Conservation (phyloP, 2,329 filamentous ascomycete species). For the Sordariomycetes sp. region DNA sequence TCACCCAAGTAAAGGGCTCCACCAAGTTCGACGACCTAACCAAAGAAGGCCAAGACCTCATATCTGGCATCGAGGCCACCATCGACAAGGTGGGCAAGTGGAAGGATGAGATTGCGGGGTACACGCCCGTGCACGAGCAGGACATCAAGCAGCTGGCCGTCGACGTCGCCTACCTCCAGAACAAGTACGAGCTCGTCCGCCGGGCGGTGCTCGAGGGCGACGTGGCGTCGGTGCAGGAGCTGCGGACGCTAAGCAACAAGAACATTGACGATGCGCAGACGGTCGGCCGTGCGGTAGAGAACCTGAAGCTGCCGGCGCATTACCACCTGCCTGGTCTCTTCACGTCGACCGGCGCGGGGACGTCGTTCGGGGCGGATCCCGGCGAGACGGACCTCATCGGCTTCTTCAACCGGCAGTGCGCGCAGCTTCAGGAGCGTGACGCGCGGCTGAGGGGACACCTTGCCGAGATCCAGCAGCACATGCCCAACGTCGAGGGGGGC, state of each 20-base stretch:
- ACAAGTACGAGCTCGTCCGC: conserved; percentile 30
- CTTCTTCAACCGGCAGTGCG: conserved; percentile 29
- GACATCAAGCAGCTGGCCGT: conserved; percentile 32
- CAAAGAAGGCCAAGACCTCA: conserved; percentile 65
- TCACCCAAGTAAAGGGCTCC: conserved; percentile 67
- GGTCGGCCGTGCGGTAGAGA: conserved; percentile 61
- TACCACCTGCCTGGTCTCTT: conserved; percentile 35
- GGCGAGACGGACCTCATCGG: conserved; percentile 28
- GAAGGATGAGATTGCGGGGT: conserved; percentile 62
- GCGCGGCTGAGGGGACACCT: conserved; percentile 28
- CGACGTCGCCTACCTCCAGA: conserved; percentile 34
- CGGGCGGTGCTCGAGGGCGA: conserved; percentile 35
- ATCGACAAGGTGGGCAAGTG: conserved; percentile 71
- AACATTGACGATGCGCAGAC: conserved; percentile 60
- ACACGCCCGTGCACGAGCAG: conserved; percentile 41
- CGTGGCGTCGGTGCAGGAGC: conserved; percentile 46
- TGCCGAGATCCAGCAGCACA: conserved; percentile 30
- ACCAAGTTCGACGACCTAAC: conserved; percentile 87
- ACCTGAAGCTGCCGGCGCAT: conserved; percentile 54
- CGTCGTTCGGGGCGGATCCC: conserved; percentile 21
- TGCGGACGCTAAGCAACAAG: conserved; percentile 44
- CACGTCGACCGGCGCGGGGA: conserved; percentile 14
- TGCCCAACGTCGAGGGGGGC: conserved; percentile 32
- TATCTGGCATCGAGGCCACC: conserved; percentile 64
- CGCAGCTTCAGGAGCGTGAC: conserved; percentile 28